phyloP scores from a whole-genome alignment of 2,329 filamentous ascomycete genomes.

The Colletotrichum sublineola region DNA sequence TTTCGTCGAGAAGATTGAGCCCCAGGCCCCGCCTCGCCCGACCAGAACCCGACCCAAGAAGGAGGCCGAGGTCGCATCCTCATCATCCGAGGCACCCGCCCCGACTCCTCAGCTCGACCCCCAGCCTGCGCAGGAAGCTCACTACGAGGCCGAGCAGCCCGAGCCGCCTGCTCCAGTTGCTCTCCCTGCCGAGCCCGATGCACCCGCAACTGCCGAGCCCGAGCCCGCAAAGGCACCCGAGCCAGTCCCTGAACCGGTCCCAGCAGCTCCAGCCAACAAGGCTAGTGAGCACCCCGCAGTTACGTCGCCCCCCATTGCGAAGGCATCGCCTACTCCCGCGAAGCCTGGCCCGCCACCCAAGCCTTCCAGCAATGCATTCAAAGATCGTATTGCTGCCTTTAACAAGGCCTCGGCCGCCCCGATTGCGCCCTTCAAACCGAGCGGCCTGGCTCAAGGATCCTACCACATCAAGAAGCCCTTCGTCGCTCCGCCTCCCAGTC shows the following conservation, averaged over 20 bases:
- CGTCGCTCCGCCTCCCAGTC: constrained; percentile 92
- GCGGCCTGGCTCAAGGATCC: constrained; percentile 69
- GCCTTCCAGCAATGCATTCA: constrained; percentile 83
- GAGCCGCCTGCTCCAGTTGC: constrained; percentile 48
- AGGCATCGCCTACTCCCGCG: constrained; percentile 49
- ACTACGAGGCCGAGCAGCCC: constrained; percentile 52
- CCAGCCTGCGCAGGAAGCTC: constrained; percentile 51
- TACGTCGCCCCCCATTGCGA: constrained; percentile 57
- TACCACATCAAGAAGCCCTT: constrained; percentile 97
- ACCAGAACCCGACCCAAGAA: constrained; percentile 79
- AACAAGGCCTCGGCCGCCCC: constrained; percentile 91
- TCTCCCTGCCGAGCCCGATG: constrained; percentile 50
- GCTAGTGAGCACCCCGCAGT: constrained; percentile 51
- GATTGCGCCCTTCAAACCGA: constrained; percentile 89
- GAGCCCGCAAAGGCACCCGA: constrained; percentile 49
- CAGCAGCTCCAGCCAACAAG: constrained; percentile 53
- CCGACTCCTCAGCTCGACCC: constrained; percentile 49
- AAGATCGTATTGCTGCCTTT: constrained; percentile 96
- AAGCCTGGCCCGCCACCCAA: constrained; percentile 78
- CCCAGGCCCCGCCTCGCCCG: constrained; percentile 88
- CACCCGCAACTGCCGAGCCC: constrained; percentile 53
- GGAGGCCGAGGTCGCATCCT: constrained; percentile 58
- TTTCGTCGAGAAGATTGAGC: constrained; percentile 97
- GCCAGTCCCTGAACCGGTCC: constrained; percentile 47
- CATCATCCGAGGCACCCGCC: constrained; percentile 45